phyloP scores from a whole-genome alignment of 371 early-diverging fungal genomes.

The Conidiobolus incongruus region DNA sequence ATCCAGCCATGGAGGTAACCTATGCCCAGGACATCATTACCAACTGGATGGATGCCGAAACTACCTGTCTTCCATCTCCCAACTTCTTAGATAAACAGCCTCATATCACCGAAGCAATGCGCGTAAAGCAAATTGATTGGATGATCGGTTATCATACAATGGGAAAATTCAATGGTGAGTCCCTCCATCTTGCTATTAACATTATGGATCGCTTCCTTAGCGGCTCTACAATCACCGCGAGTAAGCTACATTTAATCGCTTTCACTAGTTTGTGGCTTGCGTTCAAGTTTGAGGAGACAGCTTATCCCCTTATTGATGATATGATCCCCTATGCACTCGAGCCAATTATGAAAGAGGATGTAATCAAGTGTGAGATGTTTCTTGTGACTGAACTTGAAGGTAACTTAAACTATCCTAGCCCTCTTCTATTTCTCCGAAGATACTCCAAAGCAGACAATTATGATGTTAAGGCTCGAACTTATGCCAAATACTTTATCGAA shows the following conservation, averaged over 20 bases:
- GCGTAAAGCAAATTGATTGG: slow-evolving; percentile 27
- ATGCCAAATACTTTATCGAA: slow-evolving; percentile 96
- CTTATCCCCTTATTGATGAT: slow-evolving; percentile 53
- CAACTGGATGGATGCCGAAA: too few relatives aligned
- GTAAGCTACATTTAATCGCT: slow-evolving; percentile 94
- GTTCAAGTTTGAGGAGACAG: slow-evolving; percentile 92
- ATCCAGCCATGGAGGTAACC: too few relatives aligned
- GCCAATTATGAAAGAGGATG: slow-evolving; percentile 52
- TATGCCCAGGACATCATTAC: too few relatives aligned
- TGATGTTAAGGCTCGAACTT: slow-evolving; percentile 65
- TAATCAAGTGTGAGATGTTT: slow-evolving; percentile 71
- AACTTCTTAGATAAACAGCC: too few relatives aligned
- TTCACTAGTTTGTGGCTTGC: slow-evolving; percentile 84
- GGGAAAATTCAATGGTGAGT: slow-evolving; percentile 87
- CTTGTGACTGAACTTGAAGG: slow-evolving; percentile 68
- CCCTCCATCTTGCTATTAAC: slow-evolving; percentile 85
- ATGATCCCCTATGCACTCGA: slow-evolving; percentile 62
- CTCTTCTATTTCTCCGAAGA: slow-evolving; percentile 77
- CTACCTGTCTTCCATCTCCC: too few relatives aligned
- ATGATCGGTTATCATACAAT: slow-evolving; percentile 79
- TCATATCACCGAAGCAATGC: too few relatives aligned
- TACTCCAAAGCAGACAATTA: slow-evolving; percentile 70
- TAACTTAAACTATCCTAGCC: slow-evolving; percentile 61
- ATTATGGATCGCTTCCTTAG: slow-evolving; percentile 94
- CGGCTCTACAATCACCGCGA: slow-evolving; percentile 46